phyloP scores from a whole-genome alignment of 495 filamentous ascomycete species.

The Pyrenula massariospora region DNA sequence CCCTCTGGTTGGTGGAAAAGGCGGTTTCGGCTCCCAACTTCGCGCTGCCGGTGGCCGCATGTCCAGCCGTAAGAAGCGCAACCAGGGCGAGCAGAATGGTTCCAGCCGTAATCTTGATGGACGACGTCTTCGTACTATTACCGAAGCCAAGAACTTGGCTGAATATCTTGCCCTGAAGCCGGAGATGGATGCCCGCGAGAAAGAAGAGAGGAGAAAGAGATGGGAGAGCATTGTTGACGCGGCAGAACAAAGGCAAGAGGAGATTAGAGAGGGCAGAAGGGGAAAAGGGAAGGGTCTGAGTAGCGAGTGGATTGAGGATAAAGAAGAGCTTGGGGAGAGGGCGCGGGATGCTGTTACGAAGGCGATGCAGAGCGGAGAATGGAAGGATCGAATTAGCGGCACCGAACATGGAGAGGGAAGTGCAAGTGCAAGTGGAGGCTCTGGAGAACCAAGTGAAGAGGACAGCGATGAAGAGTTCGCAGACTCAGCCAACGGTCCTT shows the following conservation, averaged over 20 bases:
- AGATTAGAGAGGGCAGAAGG: conserved; percentile 36
- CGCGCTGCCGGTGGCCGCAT: conserved; percentile 95
- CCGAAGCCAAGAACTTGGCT: conserved; percentile 85
- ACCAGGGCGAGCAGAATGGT: conserved; percentile 71
- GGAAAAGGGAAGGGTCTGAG: conserved; percentile 47
- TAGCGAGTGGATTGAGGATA: conserved; percentile 85
- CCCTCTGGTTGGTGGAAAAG: conserved; percentile 79
- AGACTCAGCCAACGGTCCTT: conserved; percentile 14
- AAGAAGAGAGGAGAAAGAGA: conserved; percentile 64
- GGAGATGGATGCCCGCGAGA: conserved; percentile 89
- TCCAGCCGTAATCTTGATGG: conserved; percentile 92
- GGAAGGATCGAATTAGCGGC: conserved; percentile 36
- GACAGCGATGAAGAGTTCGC: conserved; percentile 25
- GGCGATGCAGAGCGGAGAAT: conserved; percentile 55
- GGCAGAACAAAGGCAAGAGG: conserved; percentile 69
- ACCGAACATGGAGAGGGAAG: conserved; percentile 22
- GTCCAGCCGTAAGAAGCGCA: conserved; percentile 82
- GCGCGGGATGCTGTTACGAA: conserved; percentile 71
- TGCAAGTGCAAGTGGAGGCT: conserved; percentile 40
- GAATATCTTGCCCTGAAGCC: conserved; percentile 94
- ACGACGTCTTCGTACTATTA: conserved; percentile 78
- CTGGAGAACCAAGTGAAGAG: conserved; percentile 20
- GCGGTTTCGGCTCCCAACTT: conserved; percentile 93
- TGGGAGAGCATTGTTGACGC: conserved; percentile 79
- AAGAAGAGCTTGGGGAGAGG: conserved; percentile 72